These are phyloP conservation scores for Tolypocladium guangdongense DNA, from an alignment of 2,329 filamentous ascomycete species.

Conservation along the genomic window DNA sequence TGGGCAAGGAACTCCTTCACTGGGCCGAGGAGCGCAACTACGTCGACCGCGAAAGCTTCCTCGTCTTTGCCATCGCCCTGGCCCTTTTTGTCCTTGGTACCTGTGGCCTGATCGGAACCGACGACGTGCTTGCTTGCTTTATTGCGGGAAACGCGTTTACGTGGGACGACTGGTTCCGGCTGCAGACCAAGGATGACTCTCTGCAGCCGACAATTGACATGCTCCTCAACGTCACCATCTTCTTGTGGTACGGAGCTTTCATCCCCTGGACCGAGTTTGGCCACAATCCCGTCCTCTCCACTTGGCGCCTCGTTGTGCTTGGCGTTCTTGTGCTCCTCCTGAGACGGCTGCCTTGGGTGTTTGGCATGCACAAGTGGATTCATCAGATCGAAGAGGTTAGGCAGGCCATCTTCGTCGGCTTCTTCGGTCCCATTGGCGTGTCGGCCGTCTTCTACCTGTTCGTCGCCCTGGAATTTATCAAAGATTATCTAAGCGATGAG, in stretches of 20 bases:
- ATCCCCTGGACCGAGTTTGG: constrained; percentile 69
- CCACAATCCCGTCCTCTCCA: constrained; percentile 55
- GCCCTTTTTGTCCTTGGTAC: constrained; percentile 82
- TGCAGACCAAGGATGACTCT: constrained; percentile 80
- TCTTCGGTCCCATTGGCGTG: constrained; percentile 88
- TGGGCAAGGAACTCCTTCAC: constrained; percentile 72
- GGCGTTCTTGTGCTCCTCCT: constrained; percentile 68
- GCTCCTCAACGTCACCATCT: constrained; percentile 80
- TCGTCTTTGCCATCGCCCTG: constrained; percentile 76
- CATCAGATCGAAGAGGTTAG: constrained; percentile 64
- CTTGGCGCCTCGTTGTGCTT: constrained; percentile 61
- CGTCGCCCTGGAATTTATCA: constrained; percentile 64
- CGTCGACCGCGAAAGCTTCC: constrained; percentile 77
- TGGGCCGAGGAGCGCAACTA: constrained; percentile 74
- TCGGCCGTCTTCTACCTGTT: constrained; percentile 87
- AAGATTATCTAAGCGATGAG: constrained; percentile 35
- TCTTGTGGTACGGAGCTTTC: constrained; percentile 83
- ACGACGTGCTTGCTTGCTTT: constrained; percentile 87
- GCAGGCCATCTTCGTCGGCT: constrained; percentile 79
- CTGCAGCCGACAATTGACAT: constrained; percentile 93
- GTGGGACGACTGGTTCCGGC: constrained; percentile 88
- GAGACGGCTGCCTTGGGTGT: constrained; percentile 66
- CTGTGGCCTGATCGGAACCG: constrained; percentile 75
- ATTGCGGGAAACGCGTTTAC: constrained; percentile 86
- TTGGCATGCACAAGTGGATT: constrained; percentile 62